Conservation (phyloP, 2,329 filamentous ascomycete genomes). For the Colletotrichum viniferum region DNA sequence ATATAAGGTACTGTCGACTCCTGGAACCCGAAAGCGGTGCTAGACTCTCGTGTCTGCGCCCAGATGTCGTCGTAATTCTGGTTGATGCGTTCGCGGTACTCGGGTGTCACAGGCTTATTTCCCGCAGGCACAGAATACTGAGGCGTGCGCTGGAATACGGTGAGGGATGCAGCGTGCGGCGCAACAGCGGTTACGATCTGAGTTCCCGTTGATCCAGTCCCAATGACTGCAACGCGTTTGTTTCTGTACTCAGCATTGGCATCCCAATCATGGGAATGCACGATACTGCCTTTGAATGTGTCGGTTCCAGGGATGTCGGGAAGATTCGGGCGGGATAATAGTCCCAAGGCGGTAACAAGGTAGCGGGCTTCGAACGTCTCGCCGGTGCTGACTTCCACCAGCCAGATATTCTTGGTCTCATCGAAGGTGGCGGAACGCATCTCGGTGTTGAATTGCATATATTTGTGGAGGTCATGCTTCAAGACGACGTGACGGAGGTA, state of each 20-base stretch:
- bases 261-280: neutral
- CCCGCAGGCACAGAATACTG: neutral
- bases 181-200: neutral
- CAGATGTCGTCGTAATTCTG: slow-evolving; percentile 29
- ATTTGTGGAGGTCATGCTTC: neutral
- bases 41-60: slow-evolving; percentile 13
- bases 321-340: neutral
- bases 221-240: neutral
- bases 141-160: neutral
- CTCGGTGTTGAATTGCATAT: neutral
- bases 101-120: neutral
- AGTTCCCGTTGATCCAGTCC: neutral
- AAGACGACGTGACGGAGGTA: slow-evolving; percentile 1
- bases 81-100: neutral
- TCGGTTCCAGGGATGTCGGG: neutral
- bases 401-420: neutral
- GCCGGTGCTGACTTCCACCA: neutral
- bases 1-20: slow-evolving; percentile 8
- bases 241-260: neutral
- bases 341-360: neutral
- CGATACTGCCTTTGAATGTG: neutral
- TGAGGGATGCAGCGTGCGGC: neutral
- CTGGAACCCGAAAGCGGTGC: slow-evolving; percentile 32
- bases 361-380: neutral
- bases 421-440: neutral